Percentiles rank a stretch among this genome's conserved stretches.
These are phyloP conservation scores for Hydnomerulius pinastri DNA, from an alignment of 768 basidiomycete genomes.

Conservation along the genomic window DNA sequence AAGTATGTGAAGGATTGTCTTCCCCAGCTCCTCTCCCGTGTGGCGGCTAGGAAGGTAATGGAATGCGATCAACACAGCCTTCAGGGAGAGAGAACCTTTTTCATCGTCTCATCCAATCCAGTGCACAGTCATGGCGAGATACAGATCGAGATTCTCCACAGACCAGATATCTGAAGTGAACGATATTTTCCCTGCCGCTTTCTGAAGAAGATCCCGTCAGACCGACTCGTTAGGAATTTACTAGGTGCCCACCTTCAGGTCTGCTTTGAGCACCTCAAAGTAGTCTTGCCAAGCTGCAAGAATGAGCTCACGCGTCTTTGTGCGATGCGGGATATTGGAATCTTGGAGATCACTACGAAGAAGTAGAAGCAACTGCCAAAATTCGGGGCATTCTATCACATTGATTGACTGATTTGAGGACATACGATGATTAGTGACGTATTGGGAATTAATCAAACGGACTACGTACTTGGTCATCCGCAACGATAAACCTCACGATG, in stretches of 20 bases:
- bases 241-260: not conserved
- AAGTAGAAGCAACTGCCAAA: not conserved
- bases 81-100: not conserved
- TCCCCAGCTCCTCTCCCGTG: constrained; percentile 2
- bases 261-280: not conserved
- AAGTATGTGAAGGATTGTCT: not conserved
- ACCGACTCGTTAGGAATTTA: too few species aligned
- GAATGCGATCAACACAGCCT: constrained; percentile 15
- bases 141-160: constrained; percentile 21
- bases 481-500: not conserved
- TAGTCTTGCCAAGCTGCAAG: not conserved
- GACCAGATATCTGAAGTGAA: constrained; percentile 41
- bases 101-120: constrained; percentile 14
- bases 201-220: not conserved
- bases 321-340: constrained; percentile 8
- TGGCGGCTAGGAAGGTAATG: constrained; percentile 13
- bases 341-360: not conserved
- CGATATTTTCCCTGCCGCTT: constrained; percentile 8
- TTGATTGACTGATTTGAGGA: constrained; percentile 3
- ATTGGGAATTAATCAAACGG: too few species aligned
- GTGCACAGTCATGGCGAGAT: constrained; percentile 37
- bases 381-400: not conserved
- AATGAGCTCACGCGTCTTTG: constrained; percentile 3
- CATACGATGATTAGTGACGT: not conserved
- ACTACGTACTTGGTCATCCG: not conserved